phyloP scores from a whole-genome alignment of 441 rosid genomes.

The Rhodomyrtus psidioides region DNA sequence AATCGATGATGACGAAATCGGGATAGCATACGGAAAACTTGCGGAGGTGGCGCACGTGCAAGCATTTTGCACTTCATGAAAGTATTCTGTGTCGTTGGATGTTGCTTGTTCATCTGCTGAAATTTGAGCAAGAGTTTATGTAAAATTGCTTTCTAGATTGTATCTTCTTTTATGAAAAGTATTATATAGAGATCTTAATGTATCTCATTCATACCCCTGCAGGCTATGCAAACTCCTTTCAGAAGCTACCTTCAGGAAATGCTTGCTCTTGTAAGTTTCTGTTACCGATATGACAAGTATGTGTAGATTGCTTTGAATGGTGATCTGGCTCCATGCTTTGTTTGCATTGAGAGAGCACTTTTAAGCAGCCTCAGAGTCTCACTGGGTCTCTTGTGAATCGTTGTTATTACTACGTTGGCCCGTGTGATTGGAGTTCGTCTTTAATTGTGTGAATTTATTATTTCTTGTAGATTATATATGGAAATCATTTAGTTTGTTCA shows the following conservation, averaged over 20 bases:
- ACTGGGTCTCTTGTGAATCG: not conserved
- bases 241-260: slow-evolving; percentile 15
- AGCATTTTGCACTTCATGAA: not conserved
- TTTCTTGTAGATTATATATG: not conserved
- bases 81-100: not conserved
- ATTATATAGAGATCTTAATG: not conserved
- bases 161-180: not conserved
- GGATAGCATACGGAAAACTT: not conserved
- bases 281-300: not conserved
- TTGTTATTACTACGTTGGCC: not conserved
- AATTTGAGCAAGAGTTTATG: not conserved
- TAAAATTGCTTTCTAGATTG: not conserved
- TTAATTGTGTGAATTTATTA: not conserved
- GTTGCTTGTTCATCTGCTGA: not conserved
- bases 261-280: slow-evolving; percentile 15
- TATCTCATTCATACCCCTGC: not conserved
- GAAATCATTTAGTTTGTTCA: not conserved
- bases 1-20: not conserved
- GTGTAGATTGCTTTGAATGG: not conserved
- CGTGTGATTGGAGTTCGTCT: not conserved
- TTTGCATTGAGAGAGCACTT: not conserved
- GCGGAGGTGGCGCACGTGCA: too few species aligned
- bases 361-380: not conserved
- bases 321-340: not conserved
- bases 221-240: slow-evolving; percentile 16